A percentile compares a stretch with the other conserved stretches of the same genome.
phyloP scores from a whole-genome alignment of 257 asterid genomes.

The Penstemon eatonii region DNA sequence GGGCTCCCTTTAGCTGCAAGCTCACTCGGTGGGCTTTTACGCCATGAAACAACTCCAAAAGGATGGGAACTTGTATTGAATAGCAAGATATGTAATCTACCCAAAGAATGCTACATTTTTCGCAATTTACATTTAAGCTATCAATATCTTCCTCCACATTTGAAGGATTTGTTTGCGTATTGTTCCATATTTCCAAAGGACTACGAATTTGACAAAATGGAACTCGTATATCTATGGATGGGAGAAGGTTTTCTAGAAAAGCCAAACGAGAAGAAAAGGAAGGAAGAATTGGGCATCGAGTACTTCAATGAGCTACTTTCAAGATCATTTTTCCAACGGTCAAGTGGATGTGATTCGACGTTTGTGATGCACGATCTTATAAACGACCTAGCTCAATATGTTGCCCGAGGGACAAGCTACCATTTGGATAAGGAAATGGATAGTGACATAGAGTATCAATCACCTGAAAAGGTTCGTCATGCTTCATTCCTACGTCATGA shows the following conservation, averaged over 20 bases:
- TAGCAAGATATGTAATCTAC: conserved; percentile 61
- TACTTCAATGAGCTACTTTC: conserved; percentile 54
- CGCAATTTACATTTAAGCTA: conserved; percentile 58
- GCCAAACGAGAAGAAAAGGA: conserved; percentile 28
- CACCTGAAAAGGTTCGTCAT: conserved; percentile 38
- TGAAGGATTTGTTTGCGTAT: conserved; percentile 65
- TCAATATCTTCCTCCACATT: conserved; percentile 54
- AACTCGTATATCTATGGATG: conserved; percentile 58
- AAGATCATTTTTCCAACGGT: conserved; percentile 55
- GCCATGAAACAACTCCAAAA: conserved; percentile 41
- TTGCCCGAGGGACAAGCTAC: conserved; percentile 50
- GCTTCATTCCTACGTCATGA: conserved; percentile 48
- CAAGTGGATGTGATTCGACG: conserved; percentile 34
- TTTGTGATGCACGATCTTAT: conserved; percentile 61
- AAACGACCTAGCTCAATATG: conserved; percentile 61
- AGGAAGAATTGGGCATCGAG: conserved; percentile 48
- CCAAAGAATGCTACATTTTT: conserved; percentile 41
- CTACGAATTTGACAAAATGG: conserved; percentile 53
- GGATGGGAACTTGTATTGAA: conserved; percentile 51
- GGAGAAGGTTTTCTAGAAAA: conserved; percentile 62
- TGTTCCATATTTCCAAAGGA: conserved; percentile 70
- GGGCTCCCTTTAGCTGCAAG: conserved; percentile 75
- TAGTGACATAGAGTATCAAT: conserved; percentile 28
- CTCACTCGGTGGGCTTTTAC: conserved; percentile 59
- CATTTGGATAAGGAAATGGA: conserved; percentile 57